Base-by-base conservation (phyloP, 2,329 filamentous ascomycete species). In the Cladorrhinum sp. region DNA sequence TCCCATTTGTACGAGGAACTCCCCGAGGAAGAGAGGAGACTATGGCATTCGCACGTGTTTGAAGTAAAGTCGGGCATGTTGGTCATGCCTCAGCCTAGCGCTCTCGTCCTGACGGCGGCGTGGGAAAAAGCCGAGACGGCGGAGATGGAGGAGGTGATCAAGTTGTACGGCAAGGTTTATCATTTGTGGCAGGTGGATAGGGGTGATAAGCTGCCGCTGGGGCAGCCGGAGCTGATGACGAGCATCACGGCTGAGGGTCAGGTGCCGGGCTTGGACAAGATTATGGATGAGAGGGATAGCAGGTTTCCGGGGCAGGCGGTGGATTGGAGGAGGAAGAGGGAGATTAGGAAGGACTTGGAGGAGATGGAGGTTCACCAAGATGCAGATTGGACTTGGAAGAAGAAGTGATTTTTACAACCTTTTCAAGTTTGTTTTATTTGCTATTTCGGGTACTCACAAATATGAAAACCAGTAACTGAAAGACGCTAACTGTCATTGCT, bases 101-200 rank as follows among this genome's bases (percentile, higher is more conserved):
- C 67, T 0, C 69, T 74, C 0, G 73, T 89, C 0, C 86, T 88
- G 0, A 78, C 81, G 23, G 74, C 80, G 0, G 82, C 79, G 0
- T 96, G 91, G 91, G 88, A 95, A 65, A 72, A 80, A 3, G 88
- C 90, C 1, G 92, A 96, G 77, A 90, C 84, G 30, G 81, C 83
- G 52, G 91, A 94, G 74, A 95, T 96, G 90, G 84, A 89, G 64
- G 81, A 92, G 61, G 81, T 95, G 0, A 76, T 91, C 2, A 79
- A 83, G 0, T 72, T 95, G 2, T 96, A 96, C 70, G 92, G 92
- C 9, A 96, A 96, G 72, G 85, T 88, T 1, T 95, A 89, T 73
- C 91, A 96, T 72, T 79, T 95, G 48, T 96, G 92, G 92, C 90
- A 96, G 80, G 85, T 88, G 16, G 91, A 96, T 74, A 79, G 83